A percentile compares a stretch with the other conserved stretches of the same genome.
Evolutionary conservation across 331 rosid genomes (phyloP).

Genomic region (Saraca asoca): DNA sequence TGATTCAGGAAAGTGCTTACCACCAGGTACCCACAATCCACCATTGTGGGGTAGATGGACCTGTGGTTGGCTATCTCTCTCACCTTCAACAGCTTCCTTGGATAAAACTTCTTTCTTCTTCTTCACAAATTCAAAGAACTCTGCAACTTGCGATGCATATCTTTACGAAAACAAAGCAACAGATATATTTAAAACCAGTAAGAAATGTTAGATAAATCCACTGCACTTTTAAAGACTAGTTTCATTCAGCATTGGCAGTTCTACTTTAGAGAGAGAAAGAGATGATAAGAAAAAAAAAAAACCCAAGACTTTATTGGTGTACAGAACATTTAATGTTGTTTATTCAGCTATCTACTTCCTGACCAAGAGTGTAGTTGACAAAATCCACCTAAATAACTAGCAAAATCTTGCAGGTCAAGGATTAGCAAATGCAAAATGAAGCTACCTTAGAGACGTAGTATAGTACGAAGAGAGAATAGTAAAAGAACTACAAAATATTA

Average conservation of each 20-base stretch:
- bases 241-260: too few relatives aligned
- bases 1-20: conserved; percentile 59
- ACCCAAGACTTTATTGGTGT: background rate
- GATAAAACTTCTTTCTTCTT: conserved; percentile 61
- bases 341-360: background rate
- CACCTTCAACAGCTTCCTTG: conserved; percentile 43
- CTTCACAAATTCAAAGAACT: conserved; percentile 94
- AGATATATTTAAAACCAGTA: background rate
- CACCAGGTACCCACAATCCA: conserved; percentile 71
- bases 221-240: too few relatives aligned
- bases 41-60: conserved; percentile 63
- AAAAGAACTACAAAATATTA: too few relatives aligned
- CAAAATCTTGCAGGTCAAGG: background rate
- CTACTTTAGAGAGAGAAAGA: too few relatives aligned
- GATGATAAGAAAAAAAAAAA: background rate
- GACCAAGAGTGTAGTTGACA: background rate
- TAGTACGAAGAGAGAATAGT: too few relatives aligned
- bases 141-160: conserved; percentile 95
- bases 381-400: conserved; percentile 2
- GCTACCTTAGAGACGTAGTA: too few relatives aligned
- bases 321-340: background rate
- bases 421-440: background rate
- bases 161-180: conserved; percentile 49
- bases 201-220: background rate
- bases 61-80: conserved; percentile 51